Base-by-base conservation (phyloP, 495 filamentous ascomycete species). In the Saxophila tyrrhenica region DNA sequence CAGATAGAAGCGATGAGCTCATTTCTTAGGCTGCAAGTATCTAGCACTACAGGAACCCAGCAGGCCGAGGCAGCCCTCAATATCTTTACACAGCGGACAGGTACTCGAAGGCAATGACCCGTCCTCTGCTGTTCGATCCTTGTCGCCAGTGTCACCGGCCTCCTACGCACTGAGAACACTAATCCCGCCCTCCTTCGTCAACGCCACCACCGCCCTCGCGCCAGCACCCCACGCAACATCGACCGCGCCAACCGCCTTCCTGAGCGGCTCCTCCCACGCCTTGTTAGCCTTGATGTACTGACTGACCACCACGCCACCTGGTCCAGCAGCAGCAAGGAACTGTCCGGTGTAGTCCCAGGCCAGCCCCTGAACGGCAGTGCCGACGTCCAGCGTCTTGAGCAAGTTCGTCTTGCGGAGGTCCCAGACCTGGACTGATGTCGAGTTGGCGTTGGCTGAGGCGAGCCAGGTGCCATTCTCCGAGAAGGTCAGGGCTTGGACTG, bases 381-480 rank as follows among this genome's bases (percentile, higher is more conserved):
- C 91, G 51, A 86, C 84, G 42, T 96, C 88, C 19, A 97, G 73
- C 24, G 82, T 78, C 75, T 94, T 92, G 58, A 79, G 78, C 59
- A 79, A 73, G 44, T 82, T 80, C 29, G 82, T 80, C 68, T 88
- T 95, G 53, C 92, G 85, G 39, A 98, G 75, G 69, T 97, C 90
- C 75, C 89, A 97, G 55, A 98, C 82, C 8, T 82, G 81, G 49
- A 95, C 81, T 17, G 74, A 82, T 8, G 81, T 85, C 46, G 85
- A 83, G 20, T 81, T 82, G 61, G 84, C 80, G 21, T 78, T 78
- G 16, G 82, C 79, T 0, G 86, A 80, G 10, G 94, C 92, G 58
- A 98, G 80, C 84, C 88, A 96, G 56, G 83, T 91, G n/a, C 92
- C 92, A 57, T 97, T 98, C 68, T 98, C 94, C 0, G 90, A 96